Evolutionary conservation across 1,284 basidiomycete species (phyloP), one percentile per base, ranked within the genome.

Genomic region (Ustilago trichophora): DNA sequence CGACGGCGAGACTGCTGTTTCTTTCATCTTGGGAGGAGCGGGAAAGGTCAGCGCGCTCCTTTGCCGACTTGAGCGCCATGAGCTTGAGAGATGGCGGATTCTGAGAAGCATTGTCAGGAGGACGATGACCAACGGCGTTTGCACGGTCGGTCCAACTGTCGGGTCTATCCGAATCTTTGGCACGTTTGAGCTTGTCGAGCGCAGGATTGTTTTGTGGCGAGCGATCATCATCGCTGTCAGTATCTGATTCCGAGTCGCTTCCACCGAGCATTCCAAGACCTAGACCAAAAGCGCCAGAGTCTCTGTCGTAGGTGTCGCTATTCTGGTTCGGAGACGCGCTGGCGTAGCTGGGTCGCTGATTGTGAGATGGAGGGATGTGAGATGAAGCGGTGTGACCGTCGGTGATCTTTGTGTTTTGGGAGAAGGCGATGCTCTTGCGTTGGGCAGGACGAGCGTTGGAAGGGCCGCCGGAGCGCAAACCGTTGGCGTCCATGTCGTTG

Each of bases 41-140:
- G n/a, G n/a, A n/a, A n/a, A n/a, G n/a, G n/a, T n/a, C n/a, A n/a
- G 49, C 52, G 6, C 55, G 41, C 26, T 63, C 44, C 44, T 59
- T 73, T 10, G 42, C 55, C 16, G 69, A 73, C 53, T 76, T 75
- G 52, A 77, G 70, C 5, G 66, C 72, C 58, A 76, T 68, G 38
- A 77, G 50, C 48, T 77, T 77, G 19, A 77, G 64, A 10, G 66
- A 68, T 6, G 73, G 75, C 3, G 75, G 75, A 45, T 77, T 77
- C 55, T 77, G 75, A n/a, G 67, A 72, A 13, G 74, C 75, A 31
- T 50, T 59, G 46, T 77, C 75, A 32, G 74, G 75, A 7, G 75
- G 75, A 21, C 75, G 58, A 22, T 69, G 65, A 4, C 75, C 74
- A 18, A 77, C 75, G 19, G 75, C 75, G n/a, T 53, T 60, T 8